Conservation (phyloP, 2,329 filamentous ascomycete genomes). For the Purpureocillium takamizusanense region DNA sequence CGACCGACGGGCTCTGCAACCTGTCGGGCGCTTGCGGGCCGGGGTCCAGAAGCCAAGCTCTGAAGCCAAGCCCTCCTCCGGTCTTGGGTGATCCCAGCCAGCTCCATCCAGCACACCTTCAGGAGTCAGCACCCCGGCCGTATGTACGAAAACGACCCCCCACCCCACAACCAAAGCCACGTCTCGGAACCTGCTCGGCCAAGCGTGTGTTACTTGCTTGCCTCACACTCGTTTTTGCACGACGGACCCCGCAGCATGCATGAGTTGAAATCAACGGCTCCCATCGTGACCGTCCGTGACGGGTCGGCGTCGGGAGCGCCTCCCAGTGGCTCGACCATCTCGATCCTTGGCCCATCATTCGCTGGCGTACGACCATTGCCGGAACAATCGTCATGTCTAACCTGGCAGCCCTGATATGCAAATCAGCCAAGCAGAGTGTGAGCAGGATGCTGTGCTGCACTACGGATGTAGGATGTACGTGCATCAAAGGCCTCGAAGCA, state of each 20-base stretch:
- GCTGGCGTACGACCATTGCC: too few species aligned
- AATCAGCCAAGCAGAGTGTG: too few species aligned
- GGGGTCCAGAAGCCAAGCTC: slow-evolving; percentile 1
- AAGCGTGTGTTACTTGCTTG: background rate
- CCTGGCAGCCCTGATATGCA: background rate
- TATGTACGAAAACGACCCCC: background rate
- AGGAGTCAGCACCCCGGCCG: background rate
- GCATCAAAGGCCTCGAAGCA: too few species aligned
- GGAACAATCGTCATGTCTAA: background rate
- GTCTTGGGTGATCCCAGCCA: background rate
- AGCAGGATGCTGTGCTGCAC: too few species aligned
- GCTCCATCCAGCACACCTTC: too few species aligned
- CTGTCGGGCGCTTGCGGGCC: background rate
- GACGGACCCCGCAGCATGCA: background rate
- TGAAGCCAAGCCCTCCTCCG: slow-evolving; percentile 1
- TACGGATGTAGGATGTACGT: too few species aligned
- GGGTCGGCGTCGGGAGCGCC: background rate
- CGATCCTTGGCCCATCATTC: background rate
- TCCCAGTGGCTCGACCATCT: background rate
- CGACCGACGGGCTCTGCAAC: background rate
- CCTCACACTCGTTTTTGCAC: slow-evolving; percentile 2
- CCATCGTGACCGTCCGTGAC: background rate
- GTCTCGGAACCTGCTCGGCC: background rate
- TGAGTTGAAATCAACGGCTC: slow-evolving; percentile 2
- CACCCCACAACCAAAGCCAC: background rate